A percentile compares a stretch with the other conserved stretches of the same genome.
phyloP scores from a whole-genome alignment of 768 basidiomycete genomes.

The Boletus rex-veris region DNA sequence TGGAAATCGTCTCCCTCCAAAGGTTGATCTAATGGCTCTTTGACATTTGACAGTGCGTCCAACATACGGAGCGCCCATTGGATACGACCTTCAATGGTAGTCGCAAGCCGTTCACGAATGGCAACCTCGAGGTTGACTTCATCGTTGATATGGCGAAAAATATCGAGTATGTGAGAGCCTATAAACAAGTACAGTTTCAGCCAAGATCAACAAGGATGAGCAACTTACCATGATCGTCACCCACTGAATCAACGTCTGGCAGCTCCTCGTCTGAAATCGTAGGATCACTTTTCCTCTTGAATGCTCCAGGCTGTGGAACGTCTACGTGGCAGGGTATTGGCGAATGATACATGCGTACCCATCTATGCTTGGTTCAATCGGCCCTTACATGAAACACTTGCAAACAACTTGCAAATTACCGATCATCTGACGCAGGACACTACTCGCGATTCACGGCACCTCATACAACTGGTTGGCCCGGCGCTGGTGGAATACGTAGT shows the following conservation, averaged over 20 bases:
- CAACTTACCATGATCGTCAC: constrained; percentile 18
- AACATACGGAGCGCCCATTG: constrained; percentile 45
- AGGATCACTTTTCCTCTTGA: constrained; percentile 8
- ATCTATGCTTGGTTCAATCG: constrained; percentile 14
- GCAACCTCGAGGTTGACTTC: constrained; percentile 45
- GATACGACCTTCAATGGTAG: constrained; percentile 43
- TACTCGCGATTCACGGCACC: no score
- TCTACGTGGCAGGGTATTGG: constrained; percentile 15
- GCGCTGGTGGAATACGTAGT: no score
- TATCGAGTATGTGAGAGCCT: constrained; percentile 14
- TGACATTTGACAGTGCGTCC: constrained; percentile 28
- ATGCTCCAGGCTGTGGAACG: constrained; percentile 5
- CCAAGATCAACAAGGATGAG: background rate
- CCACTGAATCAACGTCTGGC: constrained; percentile 6
- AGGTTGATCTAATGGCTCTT: constrained; percentile 12
- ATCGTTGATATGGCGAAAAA: constrained; percentile 26
- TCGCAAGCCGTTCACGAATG: constrained; percentile 38
- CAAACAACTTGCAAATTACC: background rate
- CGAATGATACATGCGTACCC: constrained; percentile 24
- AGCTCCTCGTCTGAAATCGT: constrained; percentile 11
- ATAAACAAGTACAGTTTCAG: background rate
- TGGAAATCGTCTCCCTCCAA: constrained; percentile 34
- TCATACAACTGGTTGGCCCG: no score
- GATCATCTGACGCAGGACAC: no score
- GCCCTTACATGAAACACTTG: background rate